These are phyloP conservation scores for Mycosarcoma mackinlayi DNA, from an alignment of 1,284 basidiomycete species.

Conservation along the genomic window DNA sequence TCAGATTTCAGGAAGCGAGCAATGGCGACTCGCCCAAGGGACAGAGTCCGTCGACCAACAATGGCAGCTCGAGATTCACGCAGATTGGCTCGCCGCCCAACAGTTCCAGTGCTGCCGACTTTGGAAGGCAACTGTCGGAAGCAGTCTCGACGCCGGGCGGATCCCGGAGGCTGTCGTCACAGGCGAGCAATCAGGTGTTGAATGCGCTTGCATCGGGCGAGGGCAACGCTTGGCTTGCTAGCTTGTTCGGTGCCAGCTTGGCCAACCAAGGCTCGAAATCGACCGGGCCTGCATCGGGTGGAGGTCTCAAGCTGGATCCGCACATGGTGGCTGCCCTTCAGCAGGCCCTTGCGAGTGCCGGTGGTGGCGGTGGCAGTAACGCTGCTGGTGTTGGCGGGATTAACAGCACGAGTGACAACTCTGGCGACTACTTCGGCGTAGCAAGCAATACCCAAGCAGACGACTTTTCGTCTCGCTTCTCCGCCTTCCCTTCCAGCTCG, in stretches of 20 bases:
- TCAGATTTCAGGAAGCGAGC: constrained; percentile 46
- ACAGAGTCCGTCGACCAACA: constrained; percentile 15
- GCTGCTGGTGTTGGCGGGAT: constrained; percentile 7
- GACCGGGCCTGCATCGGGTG: constrained; percentile 32
- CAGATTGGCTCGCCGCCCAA: constrained; percentile 44
- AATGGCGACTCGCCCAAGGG: constrained; percentile 38
- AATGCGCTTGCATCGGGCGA: constrained; percentile 57
- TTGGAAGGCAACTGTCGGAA: constrained; percentile 36
- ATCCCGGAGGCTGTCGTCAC: constrained; percentile 36
- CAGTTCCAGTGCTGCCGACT: constrained; percentile 17
- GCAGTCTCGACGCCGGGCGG: constrained; percentile 51
- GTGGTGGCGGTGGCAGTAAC: constrained; percentile 7
- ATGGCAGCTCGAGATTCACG: constrained; percentile 36
- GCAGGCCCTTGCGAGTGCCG: constrained; percentile 43
- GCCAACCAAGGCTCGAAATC: constrained; percentile 41
- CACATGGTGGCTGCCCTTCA: constrained; percentile 57
- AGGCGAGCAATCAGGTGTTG: constrained; percentile 56
- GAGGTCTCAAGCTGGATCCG: constrained; percentile 57
- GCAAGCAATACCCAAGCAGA: constrained; percentile 1
- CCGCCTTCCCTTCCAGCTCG: constrained; percentile 9
- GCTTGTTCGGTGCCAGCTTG: constrained; percentile 49
- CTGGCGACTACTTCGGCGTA: constrained; percentile 34
- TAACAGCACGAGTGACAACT: constrained; percentile 4
- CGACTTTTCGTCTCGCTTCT: constrained; percentile 38
- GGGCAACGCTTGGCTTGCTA: constrained; percentile 56